Conservation (phyloP, 2,329 filamentous ascomycete genomes). For the Lachnellula occidentalis region DNA sequence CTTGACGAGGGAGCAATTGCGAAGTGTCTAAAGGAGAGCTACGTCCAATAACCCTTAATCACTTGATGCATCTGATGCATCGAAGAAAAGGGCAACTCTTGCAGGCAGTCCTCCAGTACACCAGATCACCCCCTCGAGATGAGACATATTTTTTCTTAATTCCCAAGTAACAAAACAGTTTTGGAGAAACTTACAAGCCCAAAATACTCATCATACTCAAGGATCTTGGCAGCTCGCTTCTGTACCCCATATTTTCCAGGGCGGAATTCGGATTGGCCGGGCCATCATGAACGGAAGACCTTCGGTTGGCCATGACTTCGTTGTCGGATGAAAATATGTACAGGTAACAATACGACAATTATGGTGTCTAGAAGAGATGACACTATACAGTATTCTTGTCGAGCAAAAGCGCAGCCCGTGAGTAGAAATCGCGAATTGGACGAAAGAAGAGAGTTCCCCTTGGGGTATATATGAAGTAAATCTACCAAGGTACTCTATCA, state of each 20-base stretch:
- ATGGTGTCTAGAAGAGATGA: too few species aligned
- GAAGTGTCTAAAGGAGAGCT: too few species aligned
- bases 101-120: background rate
- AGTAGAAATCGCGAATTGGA: background rate
- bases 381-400: background rate
- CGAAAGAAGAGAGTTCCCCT: background rate
- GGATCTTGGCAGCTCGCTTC: conserved; percentile 58
- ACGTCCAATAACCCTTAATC: too few species aligned
- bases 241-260: conserved; percentile 51
- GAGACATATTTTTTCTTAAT: background rate
- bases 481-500: background rate
- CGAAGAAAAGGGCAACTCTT: background rate
- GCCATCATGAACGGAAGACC: conserved; percentile 13
- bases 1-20: too few species aligned
- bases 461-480: background rate
- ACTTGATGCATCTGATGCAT: too few species aligned
- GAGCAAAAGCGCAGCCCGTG: background rate
- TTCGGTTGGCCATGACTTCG: conserved; percentile 2
- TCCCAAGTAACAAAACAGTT: background rate
- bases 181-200: conserved; percentile 37
- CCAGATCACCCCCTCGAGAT: background rate
- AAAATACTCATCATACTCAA: conserved; percentile 66
- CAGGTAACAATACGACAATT: too few species aligned
- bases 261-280: conserved; percentile 14
- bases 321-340: too few species aligned